Conservation (phyloP, 2,329 filamentous ascomycete species). For the Penicillium olsonii region DNA sequence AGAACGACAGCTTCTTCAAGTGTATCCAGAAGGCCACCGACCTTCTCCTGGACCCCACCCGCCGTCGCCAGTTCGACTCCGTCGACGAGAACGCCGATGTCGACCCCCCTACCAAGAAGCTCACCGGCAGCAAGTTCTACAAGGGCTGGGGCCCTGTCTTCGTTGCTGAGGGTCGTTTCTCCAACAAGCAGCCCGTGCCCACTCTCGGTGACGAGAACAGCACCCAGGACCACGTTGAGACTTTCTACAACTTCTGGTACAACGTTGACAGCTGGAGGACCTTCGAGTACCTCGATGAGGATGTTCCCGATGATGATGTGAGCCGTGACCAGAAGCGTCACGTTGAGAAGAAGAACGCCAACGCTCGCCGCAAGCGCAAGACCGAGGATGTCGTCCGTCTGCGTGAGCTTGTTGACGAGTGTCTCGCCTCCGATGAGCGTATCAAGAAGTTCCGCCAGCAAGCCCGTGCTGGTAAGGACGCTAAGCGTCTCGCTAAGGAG, state of each 20-base stretch:
- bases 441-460: slow-evolving; percentile 97
- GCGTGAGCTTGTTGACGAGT: slow-evolving; percentile 85
- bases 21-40: slow-evolving; percentile 99
- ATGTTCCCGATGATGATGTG: slow-evolving; percentile 98
- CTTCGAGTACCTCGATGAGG: slow-evolving; percentile 98
- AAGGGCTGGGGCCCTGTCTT: slow-evolving; percentile 92
- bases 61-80: slow-evolving; percentile 93
- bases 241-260: slow-evolving; percentile 99
- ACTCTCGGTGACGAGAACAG: slow-evolving; percentile 80
- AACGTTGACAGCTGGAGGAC: slow-evolving; percentile 97
- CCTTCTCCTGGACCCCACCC: slow-evolving; percentile 85
- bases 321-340: slow-evolving; percentile 99
- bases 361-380: slow-evolving; percentile 99
- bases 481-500: slow-evolving; percentile 87
- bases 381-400: slow-evolving; percentile 92
- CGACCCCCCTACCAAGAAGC: slow-evolving; percentile 90
- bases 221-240: slow-evolving; percentile 84
- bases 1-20: slow-evolving; percentile 97
- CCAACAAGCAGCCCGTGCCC: slow-evolving; percentile 85
- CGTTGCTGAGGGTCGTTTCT: slow-evolving; percentile 90
- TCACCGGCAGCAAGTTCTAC: slow-evolving; percentile 85
- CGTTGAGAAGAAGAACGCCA: slow-evolving; percentile 97
- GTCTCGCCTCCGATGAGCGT: slow-evolving; percentile 80
- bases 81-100: slow-evolving; percentile 93
- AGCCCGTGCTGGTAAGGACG: slow-evolving; percentile 92